Percentiles rank a stretch among this genome's conserved stretches.
Evolutionary conservation across 139 green algal species (phyloP).

Genomic region (Spirogloea muscicola): DNA sequence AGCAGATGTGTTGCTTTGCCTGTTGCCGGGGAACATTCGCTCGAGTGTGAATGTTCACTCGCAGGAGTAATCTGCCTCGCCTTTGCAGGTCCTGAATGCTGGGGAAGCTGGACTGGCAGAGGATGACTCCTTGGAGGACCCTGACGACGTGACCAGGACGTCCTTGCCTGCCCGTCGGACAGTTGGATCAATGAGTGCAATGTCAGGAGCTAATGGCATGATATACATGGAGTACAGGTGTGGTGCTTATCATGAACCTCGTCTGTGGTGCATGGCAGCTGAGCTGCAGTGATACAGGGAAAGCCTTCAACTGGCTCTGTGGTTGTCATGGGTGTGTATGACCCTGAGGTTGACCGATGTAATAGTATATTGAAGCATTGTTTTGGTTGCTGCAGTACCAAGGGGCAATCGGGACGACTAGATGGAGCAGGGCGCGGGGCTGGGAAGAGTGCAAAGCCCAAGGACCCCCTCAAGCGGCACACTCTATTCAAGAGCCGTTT

Average conservation of each 20-base stretch:
- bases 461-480: not conserved
- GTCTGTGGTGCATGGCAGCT: not conserved
- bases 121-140: slow-evolving; percentile 50
- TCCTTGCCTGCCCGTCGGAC: slow-evolving; percentile 53
- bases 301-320: not conserved
- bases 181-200: slow-evolving; percentile 61
- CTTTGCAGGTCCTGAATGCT: slow-evolving; percentile 59
- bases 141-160: slow-evolving; percentile 23
- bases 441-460: slow-evolving; percentile 1
- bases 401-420: too few relatives aligned
- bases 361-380: too few relatives aligned
- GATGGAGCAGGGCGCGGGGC: not conserved
- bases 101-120: slow-evolving; percentile 66
- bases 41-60: too few relatives aligned
- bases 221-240: slow-evolving; percentile 70
- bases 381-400: too few relatives aligned
- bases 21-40: too few relatives aligned
- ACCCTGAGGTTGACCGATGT: not conserved
- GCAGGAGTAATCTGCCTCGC: too few relatives aligned
- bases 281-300: not conserved
- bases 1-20: too few relatives aligned
- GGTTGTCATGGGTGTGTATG: not conserved
- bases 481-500: slow-evolving; percentile 2
- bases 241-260: not conserved
- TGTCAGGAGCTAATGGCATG: slow-evolving; percentile 72